A percentile compares a stretch with the other conserved stretches of the same genome.
Evolutionary conservation across 2,329 filamentous ascomycete genomes (phyloP).

Genomic region (Cordyceps javanica): DNA sequence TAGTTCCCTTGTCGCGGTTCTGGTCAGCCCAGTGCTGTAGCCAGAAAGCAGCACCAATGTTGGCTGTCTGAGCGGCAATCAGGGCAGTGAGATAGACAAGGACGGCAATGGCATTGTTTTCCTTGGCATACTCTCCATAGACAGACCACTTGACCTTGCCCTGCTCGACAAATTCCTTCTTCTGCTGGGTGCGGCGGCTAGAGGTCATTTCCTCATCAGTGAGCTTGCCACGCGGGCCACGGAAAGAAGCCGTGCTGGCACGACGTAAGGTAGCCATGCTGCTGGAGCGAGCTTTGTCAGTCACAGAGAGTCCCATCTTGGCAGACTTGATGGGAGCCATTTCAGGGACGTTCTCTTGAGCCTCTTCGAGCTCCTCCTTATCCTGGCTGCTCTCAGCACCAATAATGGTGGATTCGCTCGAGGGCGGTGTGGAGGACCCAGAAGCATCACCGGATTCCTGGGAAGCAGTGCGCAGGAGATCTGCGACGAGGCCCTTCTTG

Average conservation of each 20-base stretch:
- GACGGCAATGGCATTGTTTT: constrained; percentile 84
- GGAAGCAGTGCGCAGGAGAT: constrained; percentile 72
- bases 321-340: constrained; percentile 64
- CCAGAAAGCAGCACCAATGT: constrained; percentile 85
- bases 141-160: constrained; percentile 96
- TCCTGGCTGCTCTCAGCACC: constrained; percentile 47
- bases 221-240: constrained; percentile 75
- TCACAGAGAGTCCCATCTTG: constrained; percentile 31
- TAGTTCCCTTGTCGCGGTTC: constrained; percentile 62
- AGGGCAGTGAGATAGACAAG: constrained; percentile 71
- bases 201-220: constrained; percentile 73
- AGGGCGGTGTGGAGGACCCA: constrained; percentile 40
- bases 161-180: constrained; percentile 84
- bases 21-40: constrained; percentile 85
- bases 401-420: constrained; percentile 53
- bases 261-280: constrained; percentile 80
- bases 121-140: constrained; percentile 90
- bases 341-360: constrained; percentile 69
- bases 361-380: constrained; percentile 66
- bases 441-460: constrained; percentile 43
- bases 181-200: constrained; percentile 77
- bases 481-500: constrained; percentile 86
- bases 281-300: constrained; percentile 52
- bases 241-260: constrained; percentile 87
- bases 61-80: constrained; percentile 71